Evolutionary conservation across 202 grass and related monocot species (phyloP).

Genomic region (Brachypodium distachyon): DNA sequence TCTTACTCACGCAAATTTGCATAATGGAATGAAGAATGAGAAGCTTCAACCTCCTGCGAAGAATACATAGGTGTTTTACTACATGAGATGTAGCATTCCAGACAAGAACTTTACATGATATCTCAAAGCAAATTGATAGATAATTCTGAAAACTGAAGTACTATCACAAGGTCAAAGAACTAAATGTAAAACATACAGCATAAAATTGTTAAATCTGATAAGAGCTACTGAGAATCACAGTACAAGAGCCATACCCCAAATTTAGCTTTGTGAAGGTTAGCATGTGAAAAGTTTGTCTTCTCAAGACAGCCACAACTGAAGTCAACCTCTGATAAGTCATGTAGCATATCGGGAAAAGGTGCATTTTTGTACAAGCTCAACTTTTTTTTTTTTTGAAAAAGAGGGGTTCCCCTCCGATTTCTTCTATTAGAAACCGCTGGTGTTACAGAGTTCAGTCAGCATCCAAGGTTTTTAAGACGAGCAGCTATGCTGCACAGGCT

Average conservation of each 20-base stretch:
- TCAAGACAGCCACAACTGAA: conserved; percentile 71
- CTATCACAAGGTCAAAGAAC: not conserved
- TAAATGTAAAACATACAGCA: not conserved
- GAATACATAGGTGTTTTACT: conserved; percentile 2
- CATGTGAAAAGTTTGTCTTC: conserved; percentile 59
- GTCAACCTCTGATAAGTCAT: conserved; percentile 75
- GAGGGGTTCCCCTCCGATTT: too few species aligned
- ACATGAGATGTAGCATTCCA: not conserved
- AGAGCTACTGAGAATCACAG: not conserved
- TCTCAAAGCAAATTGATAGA: not conserved
- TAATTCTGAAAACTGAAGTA: not conserved
- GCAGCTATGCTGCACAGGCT: too few species aligned
- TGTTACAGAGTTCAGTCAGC: too few species aligned
- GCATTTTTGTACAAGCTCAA: too few species aligned
- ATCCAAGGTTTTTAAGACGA: too few species aligned
- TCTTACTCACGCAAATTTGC: conserved; percentile 96
- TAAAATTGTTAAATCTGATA: not conserved
- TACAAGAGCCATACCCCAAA: conserved; percentile 56
- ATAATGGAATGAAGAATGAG: conserved; percentile 48
- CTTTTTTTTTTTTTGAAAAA: too few species aligned
- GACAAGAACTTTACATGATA: not conserved
- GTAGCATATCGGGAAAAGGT: too few species aligned
- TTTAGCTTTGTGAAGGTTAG: conserved; percentile 83
- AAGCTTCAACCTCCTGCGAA: conserved; percentile 62
- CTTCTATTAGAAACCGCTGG: too few species aligned